Evolutionary conservation across 495 filamentous ascomycete genomes (phyloP), one percentile per base, ranked within the genome.

Genomic region (Annulohypoxylon maeteangense): DNA sequence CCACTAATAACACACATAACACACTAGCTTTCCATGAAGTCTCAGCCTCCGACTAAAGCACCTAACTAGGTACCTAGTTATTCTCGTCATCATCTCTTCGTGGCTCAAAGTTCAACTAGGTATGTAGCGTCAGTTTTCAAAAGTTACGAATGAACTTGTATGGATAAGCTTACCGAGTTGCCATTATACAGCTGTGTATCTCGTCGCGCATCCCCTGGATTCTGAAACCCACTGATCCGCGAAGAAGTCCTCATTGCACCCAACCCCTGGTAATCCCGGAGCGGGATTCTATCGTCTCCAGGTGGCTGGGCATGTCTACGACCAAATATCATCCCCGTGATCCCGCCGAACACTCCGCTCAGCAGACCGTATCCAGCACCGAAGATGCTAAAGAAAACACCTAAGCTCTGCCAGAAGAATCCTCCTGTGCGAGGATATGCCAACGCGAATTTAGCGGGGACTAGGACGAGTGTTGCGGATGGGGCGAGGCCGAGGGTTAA

Each of bases 171-270:
- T 83, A 94, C 92, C 77, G 92, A 91, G 74, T 97, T 97, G 3
- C 93, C 93, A 78, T 97, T 97, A 76, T 97, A 97, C 38, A 93
- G 87, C 71, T 94, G 88, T 22, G 84, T 83, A 63, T 90, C 71
- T 83, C 85, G 51, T 77, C 79, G 55, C 81, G 68, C 42, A 36
- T 76, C 71, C 0, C 68, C 55, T 2, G 57, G 59, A 20, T 71
- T 66, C 54, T 60, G 40, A 25, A 81, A 61, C 0, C 80, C 75
- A 51, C 65, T 61, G 50, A 78, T 76, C 6, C 74, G 62, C 8
- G 56, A 50, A 2, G 45, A 31, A 0, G 56, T 18, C 14, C 65
- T 62, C 18, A 44, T 57, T 1, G 56, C 27, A 0, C 58, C 54
- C 55, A 60, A 53, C 16, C 40, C 40, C n/a, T 18, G 40, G 3